Evolutionary conservation across 139 green algal species (phyloP).

Genomic region (Prasinococcaceae sp.): DNA sequence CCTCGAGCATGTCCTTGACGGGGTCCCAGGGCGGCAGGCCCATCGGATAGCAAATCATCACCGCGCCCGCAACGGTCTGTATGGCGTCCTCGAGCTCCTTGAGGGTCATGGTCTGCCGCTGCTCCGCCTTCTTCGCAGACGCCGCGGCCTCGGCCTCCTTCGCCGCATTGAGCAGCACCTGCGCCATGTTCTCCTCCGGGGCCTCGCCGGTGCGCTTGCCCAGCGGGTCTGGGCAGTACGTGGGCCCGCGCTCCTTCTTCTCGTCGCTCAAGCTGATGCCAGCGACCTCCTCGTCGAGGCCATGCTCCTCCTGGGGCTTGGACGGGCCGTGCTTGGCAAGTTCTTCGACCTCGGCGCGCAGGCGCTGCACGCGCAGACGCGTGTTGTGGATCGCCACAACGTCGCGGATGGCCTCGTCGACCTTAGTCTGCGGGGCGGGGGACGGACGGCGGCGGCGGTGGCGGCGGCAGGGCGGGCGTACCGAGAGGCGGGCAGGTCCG

Average conservation of each 20-base stretch:
- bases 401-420: slow-evolving; percentile 30
- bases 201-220: slow-evolving; percentile 49
- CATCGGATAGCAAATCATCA: slow-evolving; percentile 75
- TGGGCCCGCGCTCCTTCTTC: slow-evolving; percentile 31
- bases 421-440: no score
- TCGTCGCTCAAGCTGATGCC: neutral
- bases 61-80: slow-evolving; percentile 53
- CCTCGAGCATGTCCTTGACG: slow-evolving; percentile 47
- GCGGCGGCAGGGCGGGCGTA: no score
- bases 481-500: no score
- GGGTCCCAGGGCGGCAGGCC: slow-evolving; percentile 64
- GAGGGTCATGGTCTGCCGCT: slow-evolving; percentile 38
- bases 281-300: slow-evolving; percentile 50
- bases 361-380: slow-evolving; percentile 40
- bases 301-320: slow-evolving; percentile 51
- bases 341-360: slow-evolving; percentile 61
- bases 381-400: slow-evolving; percentile 54
- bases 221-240: slow-evolving; percentile 58
- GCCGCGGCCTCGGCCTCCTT: slow-evolving; percentile 13
- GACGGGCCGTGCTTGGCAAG: slow-evolving; percentile 55
- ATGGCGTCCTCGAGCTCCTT: slow-evolving; percentile 38
- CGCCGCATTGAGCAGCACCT: neutral
- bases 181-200: neutral
- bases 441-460: no score
- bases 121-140: slow-evolving; percentile 2